Percentiles rank a stretch among this genome's conserved stretches.
phyloP scores from a whole-genome alignment of 768 basidiomycete species.

The Lyophyllum atratum region DNA sequence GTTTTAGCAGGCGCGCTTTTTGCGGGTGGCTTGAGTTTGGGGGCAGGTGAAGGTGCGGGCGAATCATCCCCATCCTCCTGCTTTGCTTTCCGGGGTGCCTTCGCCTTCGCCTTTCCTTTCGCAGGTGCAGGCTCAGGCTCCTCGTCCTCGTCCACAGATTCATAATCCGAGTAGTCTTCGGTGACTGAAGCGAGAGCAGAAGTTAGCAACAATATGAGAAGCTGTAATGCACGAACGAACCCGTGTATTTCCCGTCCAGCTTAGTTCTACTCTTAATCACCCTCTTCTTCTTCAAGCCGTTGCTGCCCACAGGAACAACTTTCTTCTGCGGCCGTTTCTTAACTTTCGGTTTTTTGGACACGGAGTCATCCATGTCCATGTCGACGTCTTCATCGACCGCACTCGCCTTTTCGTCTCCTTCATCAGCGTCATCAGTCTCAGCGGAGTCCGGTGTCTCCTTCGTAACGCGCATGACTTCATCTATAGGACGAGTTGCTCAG shows the following conservation, averaged over 20 bases:
- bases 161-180: slow-evolving; percentile 81
- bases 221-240: slow-evolving; percentile 38
- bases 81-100: slow-evolving; percentile 17
- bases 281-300: slow-evolving; percentile 75
- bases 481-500: slow-evolving; percentile 21
- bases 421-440: slow-evolving; percentile 25
- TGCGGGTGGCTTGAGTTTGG: slow-evolving; percentile 10
- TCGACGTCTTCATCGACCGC: slow-evolving; percentile 36
- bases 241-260: slow-evolving; percentile 67
- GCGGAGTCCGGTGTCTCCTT: slow-evolving; percentile 16
- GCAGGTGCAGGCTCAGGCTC: slow-evolving; percentile 34
- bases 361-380: slow-evolving; percentile 37
- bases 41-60: neutral
- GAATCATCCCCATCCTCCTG: slow-evolving; percentile 18
- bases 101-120: slow-evolving; percentile 29
- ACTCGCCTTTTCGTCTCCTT: slow-evolving; percentile 22
- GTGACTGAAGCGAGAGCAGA: slow-evolving; percentile 45
- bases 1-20: slow-evolving; percentile 7
- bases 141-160: slow-evolving; percentile 70
- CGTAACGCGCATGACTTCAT: slow-evolving; percentile 30
- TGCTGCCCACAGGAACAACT: slow-evolving; percentile 70
- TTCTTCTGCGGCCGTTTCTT: slow-evolving; percentile 55
- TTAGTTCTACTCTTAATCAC: slow-evolving; percentile 58
- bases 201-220: neutral
- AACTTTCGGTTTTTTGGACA: slow-evolving; percentile 31